These are phyloP conservation scores for Clitopilus passeckerianus DNA, from an alignment of 768 basidiomycete genomes.

Conservation along the genomic window DNA sequence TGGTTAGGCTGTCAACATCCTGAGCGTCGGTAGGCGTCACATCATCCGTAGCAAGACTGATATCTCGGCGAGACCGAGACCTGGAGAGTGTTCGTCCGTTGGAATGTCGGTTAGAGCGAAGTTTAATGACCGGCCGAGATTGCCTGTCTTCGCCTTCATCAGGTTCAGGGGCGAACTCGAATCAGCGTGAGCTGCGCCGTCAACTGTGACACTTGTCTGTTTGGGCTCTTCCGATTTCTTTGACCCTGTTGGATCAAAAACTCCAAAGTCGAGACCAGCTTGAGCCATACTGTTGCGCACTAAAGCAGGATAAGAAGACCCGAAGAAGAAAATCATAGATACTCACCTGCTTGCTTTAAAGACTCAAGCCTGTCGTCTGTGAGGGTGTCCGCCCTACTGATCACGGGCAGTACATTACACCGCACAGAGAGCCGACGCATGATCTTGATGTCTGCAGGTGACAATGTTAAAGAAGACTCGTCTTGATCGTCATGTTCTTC, in stretches of 20 bases:
- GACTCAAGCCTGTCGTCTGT: slow-evolving; percentile 71
- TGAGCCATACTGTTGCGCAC: slow-evolving; percentile 63
- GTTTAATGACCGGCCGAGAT: slow-evolving; percentile 74
- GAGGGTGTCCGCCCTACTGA: slow-evolving; percentile 77
- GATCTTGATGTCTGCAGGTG: slow-evolving; percentile 74
- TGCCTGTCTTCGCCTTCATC: slow-evolving; percentile 43
- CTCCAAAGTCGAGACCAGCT: slow-evolving; percentile 71
- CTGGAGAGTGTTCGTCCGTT: slow-evolving; percentile 43
- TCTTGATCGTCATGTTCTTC: slow-evolving; percentile 39
- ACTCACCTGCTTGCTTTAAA: slow-evolving; percentile 59
- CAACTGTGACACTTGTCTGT: neutral
- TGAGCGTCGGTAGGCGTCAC: slow-evolving; percentile 52
- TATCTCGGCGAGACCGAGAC: slow-evolving; percentile 70
- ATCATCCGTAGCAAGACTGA: slow-evolving; percentile 54
- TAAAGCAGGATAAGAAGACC: slow-evolving; percentile 8
- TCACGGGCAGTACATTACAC: slow-evolving; percentile 76
- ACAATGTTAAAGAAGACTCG: slow-evolving; percentile 55
- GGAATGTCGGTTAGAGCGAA: slow-evolving; percentile 47
- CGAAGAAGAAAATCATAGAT: neutral
- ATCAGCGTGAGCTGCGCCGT: slow-evolving; percentile 21
- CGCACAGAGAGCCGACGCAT: slow-evolving; percentile 71
- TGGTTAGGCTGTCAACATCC: slow-evolving; percentile 69
- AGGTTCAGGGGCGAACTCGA: slow-evolving; percentile 14
- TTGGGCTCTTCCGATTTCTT: neutral
- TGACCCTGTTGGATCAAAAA: slow-evolving; percentile 51